These are phyloP conservation scores for Dalbergia oliveri DNA, from an alignment of 306 rosid genomes.

Conservation along the genomic window DNA sequence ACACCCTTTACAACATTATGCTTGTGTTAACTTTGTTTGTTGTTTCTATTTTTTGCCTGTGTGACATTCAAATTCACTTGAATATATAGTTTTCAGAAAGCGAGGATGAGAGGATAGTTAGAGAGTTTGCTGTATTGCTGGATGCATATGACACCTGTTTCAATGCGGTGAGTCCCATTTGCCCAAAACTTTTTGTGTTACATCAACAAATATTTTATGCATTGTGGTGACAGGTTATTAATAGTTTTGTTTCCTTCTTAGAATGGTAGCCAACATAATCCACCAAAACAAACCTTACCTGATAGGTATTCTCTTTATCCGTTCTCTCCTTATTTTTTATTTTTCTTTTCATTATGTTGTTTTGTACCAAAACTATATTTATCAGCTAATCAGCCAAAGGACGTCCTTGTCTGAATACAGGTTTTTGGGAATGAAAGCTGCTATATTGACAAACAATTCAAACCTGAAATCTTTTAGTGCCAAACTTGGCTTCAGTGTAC, in stretches of 20 bases:
- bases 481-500: slow-evolving; percentile 66
- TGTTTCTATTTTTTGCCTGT: neutral
- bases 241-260: slow-evolving; percentile 47
- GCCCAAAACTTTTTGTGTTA: neutral
- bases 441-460: slow-evolving; percentile 68
- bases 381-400: slow-evolving; percentile 14
- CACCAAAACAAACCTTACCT: slow-evolving; percentile 57
- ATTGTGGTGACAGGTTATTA: neutral
- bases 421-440: slow-evolving; percentile 97
- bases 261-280: slow-evolving; percentile 54
- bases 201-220: slow-evolving; percentile 10
- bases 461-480: slow-evolving; percentile 70
- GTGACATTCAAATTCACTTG: slow-evolving; percentile 64
- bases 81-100: slow-evolving; percentile 76
- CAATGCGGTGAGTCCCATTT: slow-evolving; percentile 53
- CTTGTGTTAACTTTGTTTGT: neutral
- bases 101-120: slow-evolving; percentile 80
- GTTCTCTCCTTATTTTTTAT: neutral
- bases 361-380: neutral
- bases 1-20: neutral
- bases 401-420: slow-evolving; percentile 54
- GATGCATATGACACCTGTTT: slow-evolving; percentile 65
- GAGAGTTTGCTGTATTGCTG: slow-evolving; percentile 79
- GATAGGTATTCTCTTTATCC: slow-evolving; percentile 65
- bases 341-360: neutral